Evolutionary conservation across 805 yeast genomes (phyloP), one percentile per base, ranked within the genome.

Genomic region (Wilhelminamyces savonicus): DNA sequence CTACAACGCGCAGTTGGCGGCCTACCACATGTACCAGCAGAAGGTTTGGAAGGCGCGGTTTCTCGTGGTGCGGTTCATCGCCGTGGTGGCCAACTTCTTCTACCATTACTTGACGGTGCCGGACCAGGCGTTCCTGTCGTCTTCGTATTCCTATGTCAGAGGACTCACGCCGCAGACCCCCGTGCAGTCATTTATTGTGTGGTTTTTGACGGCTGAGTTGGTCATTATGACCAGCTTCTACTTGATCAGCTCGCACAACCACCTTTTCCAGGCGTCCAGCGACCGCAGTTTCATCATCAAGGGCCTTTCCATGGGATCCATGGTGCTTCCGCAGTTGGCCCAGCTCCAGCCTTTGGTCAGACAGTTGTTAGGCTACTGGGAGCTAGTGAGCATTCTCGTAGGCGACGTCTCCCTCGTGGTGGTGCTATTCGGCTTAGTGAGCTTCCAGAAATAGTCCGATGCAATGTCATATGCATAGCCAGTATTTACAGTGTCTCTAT

Each of bases 321-420:
- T 57, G 48, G 46, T 62, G 7, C 32, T 56, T 13, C 71, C 71
- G 1, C 56, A 47, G 29, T 43, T 59, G 9, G 33, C 44, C 16
- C 32, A 35, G 5, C 56, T 47, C 34, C 54, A 48, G 36, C 56
- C 59, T 1, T 23, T 59, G 14, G 34, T 62, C 15, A 44, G 47
- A 15, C 43, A 44, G 15, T 31, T 49, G 11, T 41, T 61, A 37
- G 53, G 53, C 8, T 64, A 64, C 43, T 59, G 60, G 52, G 66
- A 61, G 23, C 41, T 64, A 5, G 37, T 59, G 12, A 44, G 54
- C 24, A 60, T 64, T 37, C 31, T 64, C 17, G 23, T 61, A 13
- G 61, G 61, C 16, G 71, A 64, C 41, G 23, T 62, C 21, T 47
- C 59, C 24, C 47, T 63, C 14, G 44, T 62, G 13, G 56, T 61